These are phyloP conservation scores for Hanseniaspora uvarum DNA, from an alignment of 1,139 yeast genomes.

Conservation along the genomic window DNA sequence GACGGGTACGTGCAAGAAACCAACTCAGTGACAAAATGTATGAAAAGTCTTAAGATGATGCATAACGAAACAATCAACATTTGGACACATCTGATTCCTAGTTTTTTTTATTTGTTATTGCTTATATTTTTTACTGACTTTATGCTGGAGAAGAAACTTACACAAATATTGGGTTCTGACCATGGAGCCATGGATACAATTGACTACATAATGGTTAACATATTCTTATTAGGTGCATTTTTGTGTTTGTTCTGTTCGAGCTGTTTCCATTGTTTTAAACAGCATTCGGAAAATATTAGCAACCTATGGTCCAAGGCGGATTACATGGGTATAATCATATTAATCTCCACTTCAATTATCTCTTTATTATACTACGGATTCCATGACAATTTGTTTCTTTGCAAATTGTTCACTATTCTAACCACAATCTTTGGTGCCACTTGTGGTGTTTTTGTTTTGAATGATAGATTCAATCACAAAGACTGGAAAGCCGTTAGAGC, in stretches of 20 bases:
- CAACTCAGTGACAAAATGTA: conserved; percentile 41
- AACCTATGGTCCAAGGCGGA: conserved; percentile 64
- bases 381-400: conserved; percentile 41
- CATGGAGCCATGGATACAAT: conserved; percentile 31
- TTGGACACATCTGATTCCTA: conserved; percentile 68
- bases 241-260: conserved; percentile 65
- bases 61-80: conserved; percentile 82
- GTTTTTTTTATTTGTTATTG: conserved; percentile 35
- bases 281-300: conserved; percentile 55
- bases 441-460: conserved; percentile 57
- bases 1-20: conserved; percentile 69
- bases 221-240: conserved; percentile 44
- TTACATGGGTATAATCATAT: conserved; percentile 72
- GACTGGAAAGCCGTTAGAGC: conserved; percentile 70
- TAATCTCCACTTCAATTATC: conserved; percentile 66
- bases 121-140: conserved; percentile 28
- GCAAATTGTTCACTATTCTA: conserved; percentile 39
- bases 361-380: conserved; percentile 64
- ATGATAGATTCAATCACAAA: conserved; percentile 55
- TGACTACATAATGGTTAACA: conserved; percentile 39
- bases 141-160: conserved; percentile 20
- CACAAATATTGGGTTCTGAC: conserved; percentile 31
- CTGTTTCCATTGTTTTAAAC: conserved; percentile 64
- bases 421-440: conserved; percentile 48
- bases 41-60: conserved; percentile 50